These are phyloP conservation scores for Colletotrichum tanaceti DNA, from an alignment of 2,329 filamentous ascomycete genomes.

Conservation along the genomic window DNA sequence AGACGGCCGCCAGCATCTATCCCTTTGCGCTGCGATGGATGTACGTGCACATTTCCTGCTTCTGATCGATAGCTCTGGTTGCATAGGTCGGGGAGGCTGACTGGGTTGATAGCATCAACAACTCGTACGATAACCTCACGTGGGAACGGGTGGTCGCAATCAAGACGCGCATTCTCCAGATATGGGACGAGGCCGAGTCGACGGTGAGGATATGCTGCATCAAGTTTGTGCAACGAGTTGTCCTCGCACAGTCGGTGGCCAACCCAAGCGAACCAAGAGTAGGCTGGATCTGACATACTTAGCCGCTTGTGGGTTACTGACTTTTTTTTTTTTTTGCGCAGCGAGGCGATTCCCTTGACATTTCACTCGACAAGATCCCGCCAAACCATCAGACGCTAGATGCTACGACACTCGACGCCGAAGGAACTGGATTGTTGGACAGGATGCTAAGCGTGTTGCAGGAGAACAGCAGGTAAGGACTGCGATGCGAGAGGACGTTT, in stretches of 20 bases:
- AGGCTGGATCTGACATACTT: conserved; percentile 51
- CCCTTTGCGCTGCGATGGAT: conserved; percentile 92
- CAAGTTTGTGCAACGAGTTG: conserved; percentile 95
- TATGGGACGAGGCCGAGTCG: conserved; percentile 84
- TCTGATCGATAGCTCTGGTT: not conserved
- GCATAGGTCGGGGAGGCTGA: conserved; percentile 42
- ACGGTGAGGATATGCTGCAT: conserved; percentile 93
- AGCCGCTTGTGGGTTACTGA: conserved; percentile 42
- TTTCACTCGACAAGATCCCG: conserved; percentile 87
- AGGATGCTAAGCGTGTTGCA: conserved; percentile 87
- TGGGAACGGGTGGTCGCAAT: conserved; percentile 92
- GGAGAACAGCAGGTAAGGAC: conserved; percentile 81
- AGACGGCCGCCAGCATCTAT: conserved; percentile 92
- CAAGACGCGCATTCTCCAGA: conserved; percentile 86
- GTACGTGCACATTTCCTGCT: conserved; percentile 69
- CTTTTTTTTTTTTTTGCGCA: conserved; percentile 47
- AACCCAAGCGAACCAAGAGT: conserved; percentile 85
- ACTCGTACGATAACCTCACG: conserved; percentile 80
- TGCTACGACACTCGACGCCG: conserved; percentile 86
- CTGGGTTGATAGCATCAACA: conserved; percentile 76
- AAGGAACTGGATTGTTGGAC: conserved; percentile 90
- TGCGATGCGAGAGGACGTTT: not conserved
- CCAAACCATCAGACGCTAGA: conserved; percentile 84
- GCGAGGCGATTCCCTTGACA: conserved; percentile 70
- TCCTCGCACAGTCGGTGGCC: conserved; percentile 91